phyloP scores from a whole-genome alignment of 441 rosid genomes.

The Theobroma grandiflorum region DNA sequence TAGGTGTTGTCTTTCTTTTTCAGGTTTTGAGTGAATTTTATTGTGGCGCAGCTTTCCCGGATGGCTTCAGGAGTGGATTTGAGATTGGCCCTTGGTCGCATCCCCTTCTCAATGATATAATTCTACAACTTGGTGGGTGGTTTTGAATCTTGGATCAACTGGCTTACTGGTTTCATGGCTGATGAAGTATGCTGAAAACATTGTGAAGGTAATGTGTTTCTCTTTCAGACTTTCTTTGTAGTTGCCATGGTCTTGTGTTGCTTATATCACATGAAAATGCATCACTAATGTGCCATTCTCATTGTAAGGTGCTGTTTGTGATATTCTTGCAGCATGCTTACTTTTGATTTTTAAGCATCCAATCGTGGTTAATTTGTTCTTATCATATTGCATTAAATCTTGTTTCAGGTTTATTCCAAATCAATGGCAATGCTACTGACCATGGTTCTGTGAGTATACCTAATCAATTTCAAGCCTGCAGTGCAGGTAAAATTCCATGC shows the following conservation, averaged over 20 bases:
- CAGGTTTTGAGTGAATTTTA: slow-evolving; percentile 86
- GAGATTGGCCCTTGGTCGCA: slow-evolving; percentile 92
- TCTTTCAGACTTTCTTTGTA: neutral
- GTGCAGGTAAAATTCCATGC: slow-evolving; percentile 52
- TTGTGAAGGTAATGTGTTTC: slow-evolving; percentile 64
- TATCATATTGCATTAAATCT: no score
- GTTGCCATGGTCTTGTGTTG: neutral
- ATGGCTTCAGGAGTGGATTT: slow-evolving; percentile 82
- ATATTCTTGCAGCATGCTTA: neutral
- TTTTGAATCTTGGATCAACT: slow-evolving; percentile 77
- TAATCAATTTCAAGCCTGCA: slow-evolving; percentile 71
- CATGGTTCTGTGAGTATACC: slow-evolving; percentile 71
- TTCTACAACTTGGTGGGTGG: slow-evolving; percentile 82
- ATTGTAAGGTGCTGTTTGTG: no score
- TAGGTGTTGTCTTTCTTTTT: neutral
- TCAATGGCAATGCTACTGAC: slow-evolving; percentile 91
- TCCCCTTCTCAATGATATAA: slow-evolving; percentile 74
- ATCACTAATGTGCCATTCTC: no score
- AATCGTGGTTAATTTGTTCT: neutral
- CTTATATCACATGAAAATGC: neutral
- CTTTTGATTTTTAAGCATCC: neutral
- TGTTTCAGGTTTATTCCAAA: slow-evolving; percentile 78
- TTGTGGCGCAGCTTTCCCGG: slow-evolving; percentile 54
- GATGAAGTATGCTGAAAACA: slow-evolving; percentile 88
- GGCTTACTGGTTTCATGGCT: slow-evolving; percentile 88